phyloP scores from a whole-genome alignment of 177 flowering plant genomes.

The Vitis hybrid region DNA sequence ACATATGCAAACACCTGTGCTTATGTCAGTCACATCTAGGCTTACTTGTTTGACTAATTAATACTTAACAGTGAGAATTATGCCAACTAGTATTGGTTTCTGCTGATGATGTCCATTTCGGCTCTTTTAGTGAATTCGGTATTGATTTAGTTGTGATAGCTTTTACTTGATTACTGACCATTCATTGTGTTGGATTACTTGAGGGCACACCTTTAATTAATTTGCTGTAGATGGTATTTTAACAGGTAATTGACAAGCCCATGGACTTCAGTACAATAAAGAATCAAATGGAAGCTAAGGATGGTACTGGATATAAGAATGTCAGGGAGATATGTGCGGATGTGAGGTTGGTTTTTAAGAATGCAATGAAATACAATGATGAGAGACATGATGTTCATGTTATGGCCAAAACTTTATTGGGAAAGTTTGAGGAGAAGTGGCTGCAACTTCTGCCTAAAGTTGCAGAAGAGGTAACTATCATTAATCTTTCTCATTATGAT shows the following conservation, averaged over 20 bases:
- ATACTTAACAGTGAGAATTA: no score
- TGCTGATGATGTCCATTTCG: not conserved
- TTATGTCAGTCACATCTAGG: no score
- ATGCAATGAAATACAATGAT: constrained; percentile 90
- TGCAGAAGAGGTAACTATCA: constrained; percentile 65
- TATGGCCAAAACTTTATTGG: constrained; percentile 79
- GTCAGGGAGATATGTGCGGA: constrained; percentile 83
- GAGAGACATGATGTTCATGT: constrained; percentile 71
- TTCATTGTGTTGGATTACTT: not conserved
- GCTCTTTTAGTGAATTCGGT: not conserved
- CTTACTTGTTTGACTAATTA: no score
- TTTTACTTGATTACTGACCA: no score
- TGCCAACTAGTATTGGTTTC: no score
- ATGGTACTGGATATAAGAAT: constrained; percentile 80
- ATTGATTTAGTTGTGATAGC: not conserved
- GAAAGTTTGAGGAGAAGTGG: constrained; percentile 91
- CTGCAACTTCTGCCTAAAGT: constrained; percentile 78
- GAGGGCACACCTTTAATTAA: constrained; percentile 4
- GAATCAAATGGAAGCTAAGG: constrained; percentile 82
- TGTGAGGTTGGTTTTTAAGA: constrained; percentile 83
- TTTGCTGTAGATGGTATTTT: constrained; percentile 5
- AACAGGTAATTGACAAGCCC: constrained; percentile 81
- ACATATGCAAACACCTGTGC: no score
- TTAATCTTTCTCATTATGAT: not conserved
- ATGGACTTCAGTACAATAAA: constrained; percentile 86